Evolutionary conservation across 148 eudicot species (phyloP), one percentile per base, ranked within the genome.

Genomic region (Diospyros lotus): DNA sequence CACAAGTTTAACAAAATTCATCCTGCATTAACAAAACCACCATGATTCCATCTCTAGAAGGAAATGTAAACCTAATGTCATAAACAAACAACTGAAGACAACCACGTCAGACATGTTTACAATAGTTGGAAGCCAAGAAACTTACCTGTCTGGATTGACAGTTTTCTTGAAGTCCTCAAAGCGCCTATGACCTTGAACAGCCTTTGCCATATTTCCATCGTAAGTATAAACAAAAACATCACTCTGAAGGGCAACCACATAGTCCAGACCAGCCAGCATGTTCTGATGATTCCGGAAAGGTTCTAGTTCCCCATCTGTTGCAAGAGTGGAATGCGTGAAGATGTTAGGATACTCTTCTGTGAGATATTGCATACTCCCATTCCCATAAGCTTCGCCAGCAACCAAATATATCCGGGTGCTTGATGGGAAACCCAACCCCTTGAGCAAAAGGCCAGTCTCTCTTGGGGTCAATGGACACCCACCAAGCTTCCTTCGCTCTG

Each of bases 181-280:
- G 7, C 96, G 91, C 80, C 99, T 80, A 74, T 95, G 99, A 66
- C 99, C 98, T 85, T 91, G 89, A 65, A 96, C 98, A 48, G 98
- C 99, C 82, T 96, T 96, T 10, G 99, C 99, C 99, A 95, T 93
- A 78, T 93, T 95, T 71, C 99, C 99, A 83, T 95, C 99, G 76
- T 95, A 95, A 9, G 99, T 95, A 78, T 90, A 91, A 60, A 95
- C 84, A 53, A 95, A 95, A 53, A 78, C 98, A 77, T 95, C 89
- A 64, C 99, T 95, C 79, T 93, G 74, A 45, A 96, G 94, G 42
- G 99, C 98, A 78, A 96, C 94, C 46, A 74, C 94, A 76, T 95
- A 93, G 73, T 93, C 99, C 78, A 95, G 64, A 75, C 96, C 99
- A 73, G 99, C 99, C 78, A 95, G 79, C 99, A 92, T 92, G 84